Percentiles rank a stretch among this genome's conserved stretches.
Evolutionary conservation across 495 filamentous ascomycete species (phyloP).

Genomic region (Lophium mytilinum): DNA sequence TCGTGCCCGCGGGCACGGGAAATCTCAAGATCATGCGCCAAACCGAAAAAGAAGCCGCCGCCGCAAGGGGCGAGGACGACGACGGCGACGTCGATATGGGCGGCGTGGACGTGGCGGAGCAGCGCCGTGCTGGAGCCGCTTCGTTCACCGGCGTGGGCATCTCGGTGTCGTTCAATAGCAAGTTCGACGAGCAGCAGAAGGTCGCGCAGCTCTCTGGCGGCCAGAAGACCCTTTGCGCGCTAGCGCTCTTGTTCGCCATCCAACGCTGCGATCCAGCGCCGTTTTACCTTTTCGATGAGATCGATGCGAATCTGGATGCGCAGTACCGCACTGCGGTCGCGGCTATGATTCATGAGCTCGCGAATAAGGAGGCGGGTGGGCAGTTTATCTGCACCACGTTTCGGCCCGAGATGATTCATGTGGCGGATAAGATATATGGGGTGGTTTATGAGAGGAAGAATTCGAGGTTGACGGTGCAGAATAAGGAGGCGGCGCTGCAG

Average conservation of each 20-base stretch:
- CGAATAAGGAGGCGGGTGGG: constrained; percentile 30
- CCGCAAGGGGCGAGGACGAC: constrained; percentile 15
- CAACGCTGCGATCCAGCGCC: constrained; percentile 95
- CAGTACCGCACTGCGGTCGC: constrained; percentile 95
- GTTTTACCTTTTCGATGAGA: constrained; percentile 99
- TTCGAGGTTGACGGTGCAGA: constrained; percentile 81
- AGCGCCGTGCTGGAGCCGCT: constrained; percentile 62
- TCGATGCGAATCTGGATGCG: constrained; percentile 95
- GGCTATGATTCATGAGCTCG: constrained; percentile 56
- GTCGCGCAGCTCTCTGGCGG: constrained; percentile 96
- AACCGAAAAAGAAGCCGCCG: constrained; percentile 54
- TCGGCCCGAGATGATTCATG: constrained; percentile 88
- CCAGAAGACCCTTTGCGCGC: constrained; percentile 95
- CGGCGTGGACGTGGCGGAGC: constrained; percentile 10
- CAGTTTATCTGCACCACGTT: constrained; percentile 82
- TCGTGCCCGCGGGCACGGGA: constrained; percentile 89
- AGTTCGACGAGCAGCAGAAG: constrained; percentile 94
- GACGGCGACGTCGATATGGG: constrained; percentile 59
- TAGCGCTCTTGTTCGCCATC: constrained; percentile 97
- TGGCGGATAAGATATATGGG: constrained; percentile 96
- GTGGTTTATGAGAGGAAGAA: constrained; percentile 92
- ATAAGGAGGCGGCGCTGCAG: constrained; percentile 74
- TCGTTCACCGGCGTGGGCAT: constrained; percentile 98
- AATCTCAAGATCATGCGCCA: constrained; percentile 89
- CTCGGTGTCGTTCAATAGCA: constrained; percentile 96